These are phyloP conservation scores for Fraxinus xanthoxyloides DNA, from an alignment of 305 asterid genomes.

Conservation along the genomic window DNA sequence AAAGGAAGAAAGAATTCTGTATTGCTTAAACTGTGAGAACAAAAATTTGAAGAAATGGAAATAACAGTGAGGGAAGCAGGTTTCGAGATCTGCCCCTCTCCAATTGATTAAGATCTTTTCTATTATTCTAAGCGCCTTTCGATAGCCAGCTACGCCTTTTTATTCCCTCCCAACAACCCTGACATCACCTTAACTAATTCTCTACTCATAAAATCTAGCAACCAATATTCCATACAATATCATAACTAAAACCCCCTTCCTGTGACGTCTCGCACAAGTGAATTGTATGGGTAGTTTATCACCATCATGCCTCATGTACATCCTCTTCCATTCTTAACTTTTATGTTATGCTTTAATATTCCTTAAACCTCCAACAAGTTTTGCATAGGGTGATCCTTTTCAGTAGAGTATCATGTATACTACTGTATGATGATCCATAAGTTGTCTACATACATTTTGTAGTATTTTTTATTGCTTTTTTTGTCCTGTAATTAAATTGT, in stretches of 20 bases:
- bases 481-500: conserved; percentile 4
- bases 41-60: neutral
- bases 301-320: neutral
- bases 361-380: neutral
- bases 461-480: conserved; percentile 7
- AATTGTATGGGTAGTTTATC: neutral
- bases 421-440: conserved; percentile 2
- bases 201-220: too few species aligned
- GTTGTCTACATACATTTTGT: neutral
- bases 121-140: neutral
- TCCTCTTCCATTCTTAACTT: neutral
- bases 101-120: neutral
- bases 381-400: conserved; percentile 14
- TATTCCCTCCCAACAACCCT: too few species aligned
- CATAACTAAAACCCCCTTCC: neutral
- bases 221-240: too few species aligned
- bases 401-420: neutral
- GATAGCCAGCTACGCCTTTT: too few species aligned
- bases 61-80: neutral
- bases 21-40: neutral
- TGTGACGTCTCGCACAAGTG: neutral
- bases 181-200: too few species aligned
- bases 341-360: conserved; percentile 14
- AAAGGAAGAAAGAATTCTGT: neutral
- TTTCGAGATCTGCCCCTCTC: neutral